Evolutionary conservation across 306 rosid genomes (phyloP).

Genomic region (Senna tora): DNA sequence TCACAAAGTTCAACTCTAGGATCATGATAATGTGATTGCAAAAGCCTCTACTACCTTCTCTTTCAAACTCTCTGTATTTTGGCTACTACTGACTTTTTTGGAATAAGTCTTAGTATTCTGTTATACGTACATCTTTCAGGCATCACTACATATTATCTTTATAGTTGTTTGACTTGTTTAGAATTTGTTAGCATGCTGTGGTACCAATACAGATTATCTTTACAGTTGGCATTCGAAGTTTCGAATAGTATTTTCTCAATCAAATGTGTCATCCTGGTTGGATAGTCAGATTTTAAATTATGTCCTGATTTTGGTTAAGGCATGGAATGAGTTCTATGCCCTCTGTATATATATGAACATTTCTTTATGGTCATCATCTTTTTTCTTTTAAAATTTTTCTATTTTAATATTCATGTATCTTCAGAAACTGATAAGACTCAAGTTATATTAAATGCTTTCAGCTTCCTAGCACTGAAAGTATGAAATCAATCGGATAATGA

Average conservation of each 20-base stretch:
- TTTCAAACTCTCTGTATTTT: conserved; percentile 21
- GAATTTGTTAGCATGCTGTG: conserved; percentile 10
- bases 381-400: background rate
- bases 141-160: too few species aligned
- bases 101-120: conserved; percentile 10
- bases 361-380: background rate
- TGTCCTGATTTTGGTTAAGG: background rate
- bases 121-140: conserved; percentile 1
- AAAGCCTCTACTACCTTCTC: background rate
- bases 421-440: conserved; percentile 9
- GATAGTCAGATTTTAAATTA: background rate
- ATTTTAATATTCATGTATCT: background rate
- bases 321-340: background rate
- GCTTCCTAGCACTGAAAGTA: conserved; percentile 6
- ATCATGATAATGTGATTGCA: conserved; percentile 7
- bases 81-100: conserved; percentile 23
- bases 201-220: background rate
- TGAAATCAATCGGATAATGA: background rate
- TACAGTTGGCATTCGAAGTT: conserved; percentile 29
- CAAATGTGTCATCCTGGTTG: background rate
- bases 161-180: too few species aligned
- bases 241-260: background rate
- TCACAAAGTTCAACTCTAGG: conserved; percentile 20
- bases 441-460: background rate
- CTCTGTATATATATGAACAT: background rate